Evolutionary conservation across 2,329 filamentous ascomycete species (phyloP).

Genomic region (Amauroascus verrucosus): DNA sequence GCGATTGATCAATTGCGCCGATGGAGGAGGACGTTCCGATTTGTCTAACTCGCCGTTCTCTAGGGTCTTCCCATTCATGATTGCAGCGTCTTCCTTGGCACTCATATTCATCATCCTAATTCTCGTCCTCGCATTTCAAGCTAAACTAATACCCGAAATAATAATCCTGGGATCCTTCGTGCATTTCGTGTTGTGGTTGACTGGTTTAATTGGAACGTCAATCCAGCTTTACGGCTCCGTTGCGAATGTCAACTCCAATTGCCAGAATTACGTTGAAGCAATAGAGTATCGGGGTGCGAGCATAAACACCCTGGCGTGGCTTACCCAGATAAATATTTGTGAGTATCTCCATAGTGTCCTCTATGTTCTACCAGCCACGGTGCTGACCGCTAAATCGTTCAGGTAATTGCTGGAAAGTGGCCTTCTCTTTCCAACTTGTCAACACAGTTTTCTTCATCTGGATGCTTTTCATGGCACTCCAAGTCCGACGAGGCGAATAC

Average conservation of each 20-base stretch:
- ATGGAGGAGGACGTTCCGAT: background rate
- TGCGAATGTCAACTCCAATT: constrained; percentile 49
- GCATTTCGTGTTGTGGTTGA: constrained; percentile 51
- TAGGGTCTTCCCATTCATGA: constrained; percentile 57
- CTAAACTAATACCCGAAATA: constrained; percentile 48
- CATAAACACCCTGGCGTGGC: constrained; percentile 49
- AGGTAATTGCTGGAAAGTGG: constrained; percentile 54
- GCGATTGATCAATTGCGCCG: too few species aligned
- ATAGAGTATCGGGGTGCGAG: constrained; percentile 39
- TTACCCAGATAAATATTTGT: constrained; percentile 55
- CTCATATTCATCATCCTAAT: constrained; percentile 51
- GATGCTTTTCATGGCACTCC: constrained; percentile 55
- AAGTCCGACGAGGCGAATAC: constrained; percentile 37
- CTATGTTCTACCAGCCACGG: background rate
- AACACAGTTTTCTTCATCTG: constrained; percentile 54
- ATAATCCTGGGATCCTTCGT: constrained; percentile 53
- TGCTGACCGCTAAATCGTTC: constrained; percentile 1
- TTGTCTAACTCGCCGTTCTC: background rate
- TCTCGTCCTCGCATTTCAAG: constrained; percentile 46
- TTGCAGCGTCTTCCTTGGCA: constrained; percentile 47
- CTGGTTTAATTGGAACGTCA: constrained; percentile 52
- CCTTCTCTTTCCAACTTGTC: constrained; percentile 54
- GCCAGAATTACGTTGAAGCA: constrained; percentile 46
- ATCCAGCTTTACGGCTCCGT: constrained; percentile 50
- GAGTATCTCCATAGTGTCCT: constrained; percentile 22